Percentiles rank a stretch among this genome's conserved stretches.
Evolutionary conservation across 371 early-diverging fungal genomes (phyloP).

Genomic region (Amoeboaphelidium protococcarum): DNA sequence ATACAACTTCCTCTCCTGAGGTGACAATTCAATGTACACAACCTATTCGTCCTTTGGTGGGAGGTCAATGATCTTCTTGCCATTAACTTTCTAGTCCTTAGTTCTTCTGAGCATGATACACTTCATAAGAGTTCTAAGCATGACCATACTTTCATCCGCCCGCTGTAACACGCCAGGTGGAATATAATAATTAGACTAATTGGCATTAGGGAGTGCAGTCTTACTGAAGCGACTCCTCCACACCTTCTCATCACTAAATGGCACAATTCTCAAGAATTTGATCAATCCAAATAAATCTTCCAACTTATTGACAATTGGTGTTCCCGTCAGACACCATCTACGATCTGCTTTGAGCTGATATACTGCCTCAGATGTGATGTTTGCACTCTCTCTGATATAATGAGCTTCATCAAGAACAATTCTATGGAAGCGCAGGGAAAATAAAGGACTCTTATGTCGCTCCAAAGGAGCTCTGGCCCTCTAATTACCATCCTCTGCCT

Average conservation of each 20-base stretch:
- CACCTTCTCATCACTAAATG: conserved; percentile 10
- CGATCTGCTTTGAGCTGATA: conserved; percentile 23
- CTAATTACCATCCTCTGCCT: conserved; percentile 31
- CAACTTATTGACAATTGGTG: conserved; percentile 59
- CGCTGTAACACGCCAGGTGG: conserved; percentile 5
- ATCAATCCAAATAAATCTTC: conserved; percentile 59
- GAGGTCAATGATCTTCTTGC: conserved; percentile 29
- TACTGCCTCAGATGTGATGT: conserved; percentile 31
- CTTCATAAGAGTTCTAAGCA: conserved; percentile 28
- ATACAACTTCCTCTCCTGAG: conserved; percentile 30
- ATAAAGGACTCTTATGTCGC: too few species aligned
- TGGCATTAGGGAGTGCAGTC: neutral
- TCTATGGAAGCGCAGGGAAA: conserved; percentile 9
- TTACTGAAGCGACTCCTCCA: neutral
- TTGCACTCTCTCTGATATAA: conserved; percentile 42
- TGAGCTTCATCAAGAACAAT: conserved; percentile 83
- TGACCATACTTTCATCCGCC: conserved; percentile 13
- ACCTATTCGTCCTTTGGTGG: conserved; percentile 26
- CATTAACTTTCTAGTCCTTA: conserved; percentile 29
- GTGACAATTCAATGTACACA: conserved; percentile 18
- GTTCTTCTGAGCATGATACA: conserved; percentile 45
- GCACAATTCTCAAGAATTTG: conserved; percentile 40
- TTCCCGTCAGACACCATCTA: conserved; percentile 70
- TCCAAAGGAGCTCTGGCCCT: too few species aligned
- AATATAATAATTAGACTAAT: neutral